These are phyloP conservation scores for Hyparrhenia diplandra DNA, from an alignment of 176 grass and related monocot species.

Conservation along the genomic window DNA sequence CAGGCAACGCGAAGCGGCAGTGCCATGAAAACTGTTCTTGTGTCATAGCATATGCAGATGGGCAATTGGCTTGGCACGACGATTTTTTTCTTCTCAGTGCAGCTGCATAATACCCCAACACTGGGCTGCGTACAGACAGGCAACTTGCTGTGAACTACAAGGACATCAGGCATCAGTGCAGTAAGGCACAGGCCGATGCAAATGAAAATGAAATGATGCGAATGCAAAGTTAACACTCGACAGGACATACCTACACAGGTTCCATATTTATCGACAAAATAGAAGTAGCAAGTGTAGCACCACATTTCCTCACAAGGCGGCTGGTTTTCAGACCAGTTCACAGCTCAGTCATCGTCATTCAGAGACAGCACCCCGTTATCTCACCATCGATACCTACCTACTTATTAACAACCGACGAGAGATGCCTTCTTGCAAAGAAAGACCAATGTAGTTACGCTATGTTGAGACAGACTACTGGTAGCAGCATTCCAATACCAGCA, in stretches of 20 bases:
- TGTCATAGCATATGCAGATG: neutral
- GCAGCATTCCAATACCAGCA: neutral
- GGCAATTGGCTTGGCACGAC: neutral
- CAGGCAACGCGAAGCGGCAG: neutral
- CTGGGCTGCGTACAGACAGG: no score
- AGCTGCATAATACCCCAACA: neutral
- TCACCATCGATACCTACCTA: neutral
- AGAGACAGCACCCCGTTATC: neutral
- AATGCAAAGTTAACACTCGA: neutral
- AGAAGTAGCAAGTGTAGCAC: neutral
- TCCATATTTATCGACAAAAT: neutral
- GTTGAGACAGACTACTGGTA: constrained; percentile 1
- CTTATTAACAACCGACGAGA: constrained; percentile 8
- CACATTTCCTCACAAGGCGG: neutral
- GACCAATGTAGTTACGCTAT: neutral
- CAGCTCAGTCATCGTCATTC: neutral
- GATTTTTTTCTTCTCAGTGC: no score
- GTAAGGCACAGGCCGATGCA: neutral
- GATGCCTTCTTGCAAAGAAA: neutral
- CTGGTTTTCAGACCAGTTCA: neutral
- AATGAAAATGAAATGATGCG: neutral
- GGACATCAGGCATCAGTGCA: neutral
- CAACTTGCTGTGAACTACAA: no score
- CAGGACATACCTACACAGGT: neutral
- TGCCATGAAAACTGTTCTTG: neutral